Evolutionary conservation across 2,329 filamentous ascomycete genomes (phyloP), one percentile per base, ranked within the genome.

Genomic region (Alternaria alternata): DNA sequence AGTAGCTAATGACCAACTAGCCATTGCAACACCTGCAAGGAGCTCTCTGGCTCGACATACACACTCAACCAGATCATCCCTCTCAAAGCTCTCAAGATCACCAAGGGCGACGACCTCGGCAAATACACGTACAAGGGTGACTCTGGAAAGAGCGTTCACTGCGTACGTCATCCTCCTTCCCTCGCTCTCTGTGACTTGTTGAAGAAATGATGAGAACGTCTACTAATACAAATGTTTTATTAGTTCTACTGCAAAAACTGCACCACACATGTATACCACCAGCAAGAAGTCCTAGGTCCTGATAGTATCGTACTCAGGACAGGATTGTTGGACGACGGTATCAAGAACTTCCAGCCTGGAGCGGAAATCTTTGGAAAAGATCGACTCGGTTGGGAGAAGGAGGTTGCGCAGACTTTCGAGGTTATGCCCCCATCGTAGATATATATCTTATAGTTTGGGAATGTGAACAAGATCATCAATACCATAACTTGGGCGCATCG

Each of bases 1-100:
- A 26, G 28, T 18, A 22, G 28, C 43, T 66, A 39, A 57, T 38
- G 11, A 52, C 8, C 1, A 30, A 39, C 7, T 18, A 85, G 84
- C 79, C 85, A 87, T 69, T 87, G 86, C 78, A 79, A 84, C 67
- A 85, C 84, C 30, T 87, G 86, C 83, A 86, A 87, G 68, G 71
- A 78, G 61, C 80, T 86, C 57, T 80, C 80, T 52, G 84, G 84
- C 64, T 77, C 80, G 18, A 79, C 82, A 49, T 85, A 78, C 78
- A 86, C 84, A 18, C 76, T 86, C 62, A 87, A 86, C 76, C 82
- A 85, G 62, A 82, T 86, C 72, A 80, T 86, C 54, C 83, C 83
- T 46, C 78, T 81, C 67, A 74, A 78, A 32, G 76, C 80, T 43
- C 77, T 87, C 65, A 82, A 82, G 57, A 79, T 87, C 76, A 85